Conservation (phyloP, 1,284 basidiomycete species). For the Inonotus hispidus region DNA sequence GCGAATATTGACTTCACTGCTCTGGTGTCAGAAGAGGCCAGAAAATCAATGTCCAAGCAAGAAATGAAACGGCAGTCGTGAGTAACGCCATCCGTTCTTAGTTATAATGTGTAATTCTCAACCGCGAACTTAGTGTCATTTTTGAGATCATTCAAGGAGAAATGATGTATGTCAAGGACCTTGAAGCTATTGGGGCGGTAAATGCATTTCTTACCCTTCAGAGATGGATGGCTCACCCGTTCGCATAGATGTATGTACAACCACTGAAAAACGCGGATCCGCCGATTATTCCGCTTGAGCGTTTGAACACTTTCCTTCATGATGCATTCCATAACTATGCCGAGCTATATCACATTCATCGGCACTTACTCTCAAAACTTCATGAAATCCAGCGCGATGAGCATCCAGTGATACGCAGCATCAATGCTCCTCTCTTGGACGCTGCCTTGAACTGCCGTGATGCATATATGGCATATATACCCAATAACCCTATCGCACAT, state of each 20-base stretch:
- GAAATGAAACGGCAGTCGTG: constrained; percentile 87
- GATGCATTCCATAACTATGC: constrained; percentile 93
- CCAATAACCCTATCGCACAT: constrained; percentile 91
- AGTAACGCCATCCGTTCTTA: constrained; percentile 29
- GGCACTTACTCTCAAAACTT: constrained; percentile 70
- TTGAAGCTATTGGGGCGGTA: constrained; percentile 83
- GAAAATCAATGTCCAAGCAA: constrained; percentile 61
- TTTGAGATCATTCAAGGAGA: constrained; percentile 96
- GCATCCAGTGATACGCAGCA: constrained; percentile 76
- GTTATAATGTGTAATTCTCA: background rate
- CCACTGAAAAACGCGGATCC: constrained; percentile 71
- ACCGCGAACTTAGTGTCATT: constrained; percentile 56
- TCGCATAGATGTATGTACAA: constrained; percentile 65
- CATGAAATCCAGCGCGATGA: constrained; percentile 88
- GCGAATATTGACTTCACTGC: constrained; percentile 86
- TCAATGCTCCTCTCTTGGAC: constrained; percentile 85
- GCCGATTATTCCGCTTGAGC: constrained; percentile 69
- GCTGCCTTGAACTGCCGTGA: constrained; percentile 91
- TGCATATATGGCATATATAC: constrained; percentile 89
- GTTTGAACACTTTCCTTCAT: constrained; percentile 73
- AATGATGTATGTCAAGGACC: constrained; percentile 91
- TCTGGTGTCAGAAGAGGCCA: constrained; percentile 66
- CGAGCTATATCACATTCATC: constrained; percentile 73
- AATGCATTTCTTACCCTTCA: constrained; percentile 24
- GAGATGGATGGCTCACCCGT: background rate